phyloP scores from a whole-genome alignment of 73 alveolate genomes.

The Tetrahymena malaccensis region DNA sequence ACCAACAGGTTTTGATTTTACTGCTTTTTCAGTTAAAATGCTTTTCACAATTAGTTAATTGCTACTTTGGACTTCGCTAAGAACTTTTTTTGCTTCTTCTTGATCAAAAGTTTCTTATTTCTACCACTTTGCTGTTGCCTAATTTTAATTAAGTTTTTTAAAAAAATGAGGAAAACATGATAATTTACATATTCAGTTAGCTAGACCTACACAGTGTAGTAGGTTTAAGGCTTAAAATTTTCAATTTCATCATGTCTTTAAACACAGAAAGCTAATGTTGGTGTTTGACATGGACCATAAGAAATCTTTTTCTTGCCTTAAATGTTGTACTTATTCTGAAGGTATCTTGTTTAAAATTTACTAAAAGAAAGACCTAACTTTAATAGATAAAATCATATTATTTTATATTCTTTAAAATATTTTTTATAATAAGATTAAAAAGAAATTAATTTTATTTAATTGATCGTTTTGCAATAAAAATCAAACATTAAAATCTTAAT shows the following conservation, averaged over 20 bases:
- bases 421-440: too few species aligned
- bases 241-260: constrained; percentile 91
- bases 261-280: constrained; percentile 97
- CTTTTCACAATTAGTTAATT: not conserved
- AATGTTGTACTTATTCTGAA: constrained; percentile 67
- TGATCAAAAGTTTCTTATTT: not conserved
- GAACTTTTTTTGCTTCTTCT: constrained; percentile 11
- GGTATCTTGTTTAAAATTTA: constrained; percentile 86
- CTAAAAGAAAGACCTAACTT: constrained; percentile 98
- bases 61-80: not conserved
- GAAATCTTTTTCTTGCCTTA: constrained; percentile 62
- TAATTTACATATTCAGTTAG: constrained; percentile 8
- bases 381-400: constrained; percentile 3
- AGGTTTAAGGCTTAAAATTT: constrained; percentile 88
- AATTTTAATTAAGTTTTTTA: not conserved
- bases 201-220: constrained; percentile 51
- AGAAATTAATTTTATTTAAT: too few species aligned
- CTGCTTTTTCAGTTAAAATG: not conserved
- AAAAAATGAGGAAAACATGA: not conserved
- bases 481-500: too few species aligned
- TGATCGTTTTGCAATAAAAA: too few species aligned
- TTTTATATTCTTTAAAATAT: too few species aligned
- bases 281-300: constrained; percentile 99
- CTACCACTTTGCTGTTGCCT: not conserved
- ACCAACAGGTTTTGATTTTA: constrained; percentile 66